These are phyloP conservation scores for Penicillium fuscoglaucum DNA, from an alignment of 2,329 filamentous ascomycete genomes.

Conservation along the genomic window DNA sequence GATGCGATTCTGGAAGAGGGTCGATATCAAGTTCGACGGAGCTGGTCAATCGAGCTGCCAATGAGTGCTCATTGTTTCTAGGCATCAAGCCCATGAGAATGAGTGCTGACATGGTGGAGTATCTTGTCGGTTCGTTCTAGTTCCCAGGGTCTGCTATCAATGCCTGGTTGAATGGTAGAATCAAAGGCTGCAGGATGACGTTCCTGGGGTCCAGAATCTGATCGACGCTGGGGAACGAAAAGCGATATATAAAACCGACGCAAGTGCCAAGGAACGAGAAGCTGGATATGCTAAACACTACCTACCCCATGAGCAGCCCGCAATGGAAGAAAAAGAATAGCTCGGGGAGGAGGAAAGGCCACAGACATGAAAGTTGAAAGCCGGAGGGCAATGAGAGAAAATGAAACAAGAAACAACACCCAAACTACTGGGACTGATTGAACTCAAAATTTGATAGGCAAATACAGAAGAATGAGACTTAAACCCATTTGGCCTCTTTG, in stretches of 20 bases:
- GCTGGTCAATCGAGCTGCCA: conserved; percentile 26
- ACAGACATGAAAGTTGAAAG: background rate
- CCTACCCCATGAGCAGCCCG: background rate
- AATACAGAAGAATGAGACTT: background rate
- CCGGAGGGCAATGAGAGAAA: background rate
- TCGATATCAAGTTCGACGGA: conserved; percentile 29
- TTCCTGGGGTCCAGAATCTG: background rate
- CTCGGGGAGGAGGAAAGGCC: background rate
- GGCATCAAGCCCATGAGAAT: conserved; percentile 19
- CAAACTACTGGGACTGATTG: conserved; percentile 3
- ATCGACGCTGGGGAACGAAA: background rate
- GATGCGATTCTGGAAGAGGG: conserved; percentile 37
- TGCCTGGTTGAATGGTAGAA: background rate
- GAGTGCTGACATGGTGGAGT: conserved; percentile 15
- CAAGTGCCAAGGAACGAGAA: background rate
- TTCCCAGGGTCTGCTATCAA: background rate
- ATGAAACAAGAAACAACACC: background rate
- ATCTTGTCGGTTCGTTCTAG: background rate
- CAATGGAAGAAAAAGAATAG: background rate
- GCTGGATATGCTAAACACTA: background rate
- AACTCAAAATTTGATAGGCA: conserved; percentile 7
- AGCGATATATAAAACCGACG: background rate
- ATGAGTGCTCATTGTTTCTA: conserved; percentile 15
- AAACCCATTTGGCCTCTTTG: background rate
- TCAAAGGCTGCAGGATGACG: background rate